Evolutionary conservation across 176 grass and related monocot species (phyloP).

Genomic region (Ananas comosus): DNA sequence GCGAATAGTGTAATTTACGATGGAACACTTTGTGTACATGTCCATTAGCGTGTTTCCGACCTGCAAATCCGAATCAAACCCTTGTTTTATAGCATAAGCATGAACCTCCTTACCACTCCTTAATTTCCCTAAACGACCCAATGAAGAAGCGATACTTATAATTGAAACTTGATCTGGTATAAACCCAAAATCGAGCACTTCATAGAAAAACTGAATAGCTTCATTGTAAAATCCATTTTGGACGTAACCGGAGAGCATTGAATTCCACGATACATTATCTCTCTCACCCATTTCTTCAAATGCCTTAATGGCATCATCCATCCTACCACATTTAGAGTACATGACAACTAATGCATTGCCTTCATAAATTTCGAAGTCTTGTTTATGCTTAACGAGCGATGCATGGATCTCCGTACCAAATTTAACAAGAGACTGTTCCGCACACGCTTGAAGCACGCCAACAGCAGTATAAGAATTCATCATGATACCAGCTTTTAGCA

Average conservation of each 20-base stretch:
- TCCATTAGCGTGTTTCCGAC: slow-evolving; percentile 79
- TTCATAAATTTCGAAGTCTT: slow-evolving; percentile 37
- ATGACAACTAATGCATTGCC: slow-evolving; percentile 63
- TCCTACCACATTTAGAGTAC: slow-evolving; percentile 50
- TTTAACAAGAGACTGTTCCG: slow-evolving; percentile 46
- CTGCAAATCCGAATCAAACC: slow-evolving; percentile 51
- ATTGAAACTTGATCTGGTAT: slow-evolving; percentile 57
- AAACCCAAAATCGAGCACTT: slow-evolving; percentile 45
- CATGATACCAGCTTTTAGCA: slow-evolving; percentile 39
- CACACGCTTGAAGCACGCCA: slow-evolving; percentile 54
- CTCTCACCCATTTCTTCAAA: slow-evolving; percentile 51
- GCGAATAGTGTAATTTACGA: slow-evolving; percentile 23
- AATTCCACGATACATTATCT: slow-evolving; percentile 85
- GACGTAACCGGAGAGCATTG: slow-evolving; percentile 72
- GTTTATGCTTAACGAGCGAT: slow-evolving; percentile 35
- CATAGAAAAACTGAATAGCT: slow-evolving; percentile 36
- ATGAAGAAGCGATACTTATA: slow-evolving; percentile 60
- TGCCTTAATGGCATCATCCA: slow-evolving; percentile 38
- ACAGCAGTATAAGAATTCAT: slow-evolving; percentile 80
- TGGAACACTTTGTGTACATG: slow-evolving; percentile 70
- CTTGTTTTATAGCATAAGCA: slow-evolving; percentile 68
- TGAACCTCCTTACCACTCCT: slow-evolving; percentile 55
- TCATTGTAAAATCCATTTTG: slow-evolving; percentile 56
- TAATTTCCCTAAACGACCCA: slow-evolving; percentile 44
- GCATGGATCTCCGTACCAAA: slow-evolving; percentile 75